Base-by-base conservation (phyloP, 768 basidiomycete species). In the Russula sp. region DNA sequence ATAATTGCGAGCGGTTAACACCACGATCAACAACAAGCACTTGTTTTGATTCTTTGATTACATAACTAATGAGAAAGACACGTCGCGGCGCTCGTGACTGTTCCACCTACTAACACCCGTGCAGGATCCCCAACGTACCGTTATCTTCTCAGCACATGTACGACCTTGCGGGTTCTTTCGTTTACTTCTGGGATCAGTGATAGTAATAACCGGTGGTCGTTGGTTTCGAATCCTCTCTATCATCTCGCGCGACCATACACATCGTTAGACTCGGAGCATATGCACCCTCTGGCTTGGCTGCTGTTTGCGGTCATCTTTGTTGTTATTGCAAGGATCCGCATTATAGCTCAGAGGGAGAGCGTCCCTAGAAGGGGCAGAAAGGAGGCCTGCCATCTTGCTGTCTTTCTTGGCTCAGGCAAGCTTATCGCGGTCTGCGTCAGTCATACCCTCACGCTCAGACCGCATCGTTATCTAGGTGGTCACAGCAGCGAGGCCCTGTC, bases 401-500 rank as follows among this genome's bases (percentile, higher is more conserved):
- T 97, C 56, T 97, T 98, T 70, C 82, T 98, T 13, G 96, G 96
- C 61, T 98, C 96, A 72, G 95, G 95, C 90, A 70, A 70, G 79
- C 74, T 57, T 20, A 4, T 37, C 48, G 22, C 32, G 13, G 20
- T 39, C 18, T 34, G 7, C 57, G 14, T 58, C 37, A 53, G 11
- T 4, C 53, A 34, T 20, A 32, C 44, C 61, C 20, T 61, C 60
- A 49, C 64, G 47, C 60, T 66, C 57, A 66, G 63, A 58, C 57
- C 52, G 48, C 42, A 62, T 55, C 35, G 62, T 50, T 35, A 32
- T 42, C 18, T 71, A 98, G 96, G 97, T 50, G 97, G 97, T 0
- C 97, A 99, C 75, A 97, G 94, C 16, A 85, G 82, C 65, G 97
- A 99, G 78, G 89, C 87, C 48, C 74, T 96, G 66, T 77, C 80